Percentiles rank a stretch among this genome's conserved stretches.
Conservation (phyloP, 2,329 filamentous ascomycete genomes). For the Blastomyces silverae region DNA sequence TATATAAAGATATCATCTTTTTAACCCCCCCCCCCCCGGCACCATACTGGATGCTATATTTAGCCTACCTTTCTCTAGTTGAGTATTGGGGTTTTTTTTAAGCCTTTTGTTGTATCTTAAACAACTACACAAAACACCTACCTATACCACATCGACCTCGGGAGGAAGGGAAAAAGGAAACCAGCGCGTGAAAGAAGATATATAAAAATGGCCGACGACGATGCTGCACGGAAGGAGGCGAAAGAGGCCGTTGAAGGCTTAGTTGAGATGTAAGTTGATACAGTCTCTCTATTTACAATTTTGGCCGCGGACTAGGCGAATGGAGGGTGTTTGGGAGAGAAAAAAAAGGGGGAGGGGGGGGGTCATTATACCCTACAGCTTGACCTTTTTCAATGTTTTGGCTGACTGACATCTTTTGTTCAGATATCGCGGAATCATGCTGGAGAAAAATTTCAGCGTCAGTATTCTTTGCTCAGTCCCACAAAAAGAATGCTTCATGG, state of each 20-base stretch:
- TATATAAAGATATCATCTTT: too few species aligned
- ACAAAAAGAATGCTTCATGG: neutral
- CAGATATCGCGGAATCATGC: conserved; percentile 19
- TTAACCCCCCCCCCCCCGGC: too few species aligned
- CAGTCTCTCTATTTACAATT: neutral
- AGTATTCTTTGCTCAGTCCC: neutral
- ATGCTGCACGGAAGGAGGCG: conserved; percentile 16
- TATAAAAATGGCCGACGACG: conserved; percentile 15
- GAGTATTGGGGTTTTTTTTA: neutral
- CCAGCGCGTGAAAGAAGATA: neutral
- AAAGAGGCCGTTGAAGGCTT: conserved; percentile 17
- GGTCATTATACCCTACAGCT: neutral
- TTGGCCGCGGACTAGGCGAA: too few species aligned
- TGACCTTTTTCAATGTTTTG: neutral
- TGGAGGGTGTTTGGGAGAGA: too few species aligned
- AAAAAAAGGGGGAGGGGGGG: too few species aligned
- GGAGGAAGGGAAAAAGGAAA: neutral
- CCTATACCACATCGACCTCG: too few species aligned
- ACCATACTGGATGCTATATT: neutral
- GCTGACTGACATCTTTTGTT: neutral
- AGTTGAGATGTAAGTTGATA: conserved; percentile 17
- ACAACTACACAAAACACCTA: too few species aligned
- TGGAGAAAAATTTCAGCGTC: conserved; percentile 20
- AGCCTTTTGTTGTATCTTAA: too few species aligned
- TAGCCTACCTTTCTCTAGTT: neutral